phyloP scores from a whole-genome alignment of 1,284 basidiomycete genomes.

The Leccinum subrobustum region DNA sequence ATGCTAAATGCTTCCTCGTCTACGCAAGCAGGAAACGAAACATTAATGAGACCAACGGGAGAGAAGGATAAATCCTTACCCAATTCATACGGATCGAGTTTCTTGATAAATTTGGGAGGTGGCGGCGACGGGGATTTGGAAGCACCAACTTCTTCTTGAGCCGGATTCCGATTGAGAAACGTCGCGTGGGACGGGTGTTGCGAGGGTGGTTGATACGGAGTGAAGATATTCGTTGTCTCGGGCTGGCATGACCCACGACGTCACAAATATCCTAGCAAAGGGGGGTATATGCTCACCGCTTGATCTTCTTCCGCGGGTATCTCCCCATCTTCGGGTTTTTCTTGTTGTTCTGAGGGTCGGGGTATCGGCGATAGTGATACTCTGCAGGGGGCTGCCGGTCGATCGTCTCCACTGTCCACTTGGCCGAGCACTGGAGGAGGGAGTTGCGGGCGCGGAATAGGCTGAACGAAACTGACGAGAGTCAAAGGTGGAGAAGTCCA shows the following conservation, averaged over 20 bases:
- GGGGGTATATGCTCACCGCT: constrained; percentile 4
- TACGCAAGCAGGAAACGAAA: constrained; percentile 2
- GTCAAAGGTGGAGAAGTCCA: constrained; percentile 23
- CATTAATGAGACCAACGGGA: neutral
- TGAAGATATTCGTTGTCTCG: constrained; percentile 19
- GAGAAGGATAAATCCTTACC: constrained; percentile 10
- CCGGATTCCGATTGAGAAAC: constrained; percentile 1
- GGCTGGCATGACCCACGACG: neutral
- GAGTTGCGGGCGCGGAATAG: constrained; percentile 21
- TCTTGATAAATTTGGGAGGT: constrained; percentile 22
- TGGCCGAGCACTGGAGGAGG: neutral
- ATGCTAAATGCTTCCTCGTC: constrained; percentile 27
- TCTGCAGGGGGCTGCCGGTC: neutral
- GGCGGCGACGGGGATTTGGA: neutral
- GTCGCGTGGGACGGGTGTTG: constrained; percentile 22
- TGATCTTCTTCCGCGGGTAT: neutral
- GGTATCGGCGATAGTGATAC: neutral
- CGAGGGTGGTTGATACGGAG: constrained; percentile 26
- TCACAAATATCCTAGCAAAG: neutral
- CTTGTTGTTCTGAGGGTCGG: neutral
- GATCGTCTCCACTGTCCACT: neutral
- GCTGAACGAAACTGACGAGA: constrained; percentile 23
- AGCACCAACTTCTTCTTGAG: neutral
- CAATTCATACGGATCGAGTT: constrained; percentile 32
- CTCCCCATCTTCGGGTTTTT: neutral